Percentiles rank a stretch among this genome's conserved stretches.
These are phyloP conservation scores for Umbelopsis sp. DNA, from an alignment of 371 early-diverging fungal genomes.

Conservation along the genomic window DNA sequence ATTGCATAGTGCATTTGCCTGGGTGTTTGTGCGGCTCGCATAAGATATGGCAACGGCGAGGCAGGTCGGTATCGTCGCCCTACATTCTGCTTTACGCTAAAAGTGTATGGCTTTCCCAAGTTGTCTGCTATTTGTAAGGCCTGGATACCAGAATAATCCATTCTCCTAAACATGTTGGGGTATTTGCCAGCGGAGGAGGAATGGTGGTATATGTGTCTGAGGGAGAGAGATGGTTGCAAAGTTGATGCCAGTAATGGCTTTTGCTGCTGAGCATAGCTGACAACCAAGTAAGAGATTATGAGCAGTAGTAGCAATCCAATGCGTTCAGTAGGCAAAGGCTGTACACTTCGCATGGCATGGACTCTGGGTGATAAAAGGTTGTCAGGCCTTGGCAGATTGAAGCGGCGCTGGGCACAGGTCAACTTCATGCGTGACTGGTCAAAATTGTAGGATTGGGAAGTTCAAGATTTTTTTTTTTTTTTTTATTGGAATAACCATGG, in stretches of 20 bases:
- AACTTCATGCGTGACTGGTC: conserved; percentile 2
- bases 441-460: not conserved
- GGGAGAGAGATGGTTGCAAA: conserved; percentile 11
- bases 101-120: conserved; percentile 29
- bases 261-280: not conserved
- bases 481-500: not conserved
- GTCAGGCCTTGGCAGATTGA: conserved; percentile 3
- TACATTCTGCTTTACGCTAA: conserved; percentile 31
- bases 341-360: not conserved
- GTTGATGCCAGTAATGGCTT: not conserved
- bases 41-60: conserved; percentile 17
- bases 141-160: conserved; percentile 28
- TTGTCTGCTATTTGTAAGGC: conserved; percentile 26
- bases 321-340: not conserved
- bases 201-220: conserved; percentile 47
- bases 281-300: not conserved
- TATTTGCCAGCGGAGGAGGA: conserved; percentile 39
- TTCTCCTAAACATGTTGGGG: conserved; percentile 49
- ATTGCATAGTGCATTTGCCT: conserved; percentile 6
- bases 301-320: not conserved
- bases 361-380: not conserved
- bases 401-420: not conserved
- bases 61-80: conserved; percentile 29
- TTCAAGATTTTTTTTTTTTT: not conserved
- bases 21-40: conserved; percentile 19